Evolutionary conservation across 1,284 basidiomycete species (phyloP), one percentile per base, ranked within the genome.

Genomic region (Tilletia indica): DNA sequence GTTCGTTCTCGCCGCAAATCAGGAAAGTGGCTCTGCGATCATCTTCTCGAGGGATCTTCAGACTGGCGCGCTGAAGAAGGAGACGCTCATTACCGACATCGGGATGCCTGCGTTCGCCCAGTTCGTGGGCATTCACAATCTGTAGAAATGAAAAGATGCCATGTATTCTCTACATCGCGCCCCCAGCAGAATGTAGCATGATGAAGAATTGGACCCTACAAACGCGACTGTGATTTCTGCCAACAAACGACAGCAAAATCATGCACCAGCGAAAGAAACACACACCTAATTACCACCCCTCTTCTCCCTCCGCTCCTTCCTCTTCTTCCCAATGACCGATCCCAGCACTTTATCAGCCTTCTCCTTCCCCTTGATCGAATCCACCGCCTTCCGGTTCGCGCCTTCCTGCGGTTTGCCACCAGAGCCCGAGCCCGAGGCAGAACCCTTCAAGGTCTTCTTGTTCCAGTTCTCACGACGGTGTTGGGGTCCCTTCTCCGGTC

Each of bases 271-370:
- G 42, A 45, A 45, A 45, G 3, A 45, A 45, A 45, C 25, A 31
- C 25, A 31, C 25, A 31, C 25, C 25, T 31, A 31, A 31, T 31
- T 31, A 31, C 39, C 25, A 31, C 31, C 38, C 63, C 36, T 49
- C 45, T 58, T 58, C 56, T 58, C 56, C 61, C 75, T 77, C 8
- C 79, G 72, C 68, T 78, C 74, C 64, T 80, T 80, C 14, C 81
- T 77, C 75, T 82, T 82, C 38, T 77, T 78, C 16, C 81, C 81
- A 61, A 83, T 81, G n/a, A 83, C 70, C 51, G 76, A 73, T 11
- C 81, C 81, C 34, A 81, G 70, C 38, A 73, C 21, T 56, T 71
- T 71, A n/a, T 58, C 42, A 14, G 5, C 72, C 34, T 66, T 67
- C 21, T 73, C 73, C 36, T 73, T 73, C 11, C 73, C 67, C 61